Conservation (phyloP, 129 eudicot genomes). For the Scalesia atractyloides region DNA sequence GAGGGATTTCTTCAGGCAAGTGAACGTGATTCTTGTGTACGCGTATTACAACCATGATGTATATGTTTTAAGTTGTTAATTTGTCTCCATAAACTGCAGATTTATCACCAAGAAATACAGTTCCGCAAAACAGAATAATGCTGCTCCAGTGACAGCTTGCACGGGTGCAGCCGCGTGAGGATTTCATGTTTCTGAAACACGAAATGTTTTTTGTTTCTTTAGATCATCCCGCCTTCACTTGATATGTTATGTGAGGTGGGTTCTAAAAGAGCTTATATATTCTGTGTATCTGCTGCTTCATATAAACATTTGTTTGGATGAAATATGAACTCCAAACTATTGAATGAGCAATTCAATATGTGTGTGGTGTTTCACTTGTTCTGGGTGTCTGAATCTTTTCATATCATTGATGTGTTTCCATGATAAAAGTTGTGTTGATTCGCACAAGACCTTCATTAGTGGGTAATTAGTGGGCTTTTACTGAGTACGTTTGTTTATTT, state of each 20-base stretch:
- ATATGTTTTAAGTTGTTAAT: conserved; percentile 7
- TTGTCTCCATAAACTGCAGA: conserved; percentile 26
- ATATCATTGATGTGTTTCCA: neutral
- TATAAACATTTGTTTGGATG: conserved; percentile 11
- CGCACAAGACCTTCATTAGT: conserved; percentile 57
- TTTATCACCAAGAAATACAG: conserved; percentile 92
- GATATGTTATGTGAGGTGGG: conserved; percentile 11
- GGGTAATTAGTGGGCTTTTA: conserved; percentile 40
- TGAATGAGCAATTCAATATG: conserved; percentile 15
- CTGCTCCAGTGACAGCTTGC: conserved; percentile 89
- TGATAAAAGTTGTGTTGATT: neutral
- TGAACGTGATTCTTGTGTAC: neutral
- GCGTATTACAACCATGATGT: neutral
- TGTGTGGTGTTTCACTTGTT: neutral
- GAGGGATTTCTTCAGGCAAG: conserved; percentile 98
- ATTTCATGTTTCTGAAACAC: conserved; percentile 14
- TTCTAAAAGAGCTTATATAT: neutral
- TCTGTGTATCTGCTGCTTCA: conserved; percentile 21
- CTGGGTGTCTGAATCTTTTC: neutral
- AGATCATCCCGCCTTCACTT: conserved; percentile 6
- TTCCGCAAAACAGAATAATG: conserved; percentile 54
- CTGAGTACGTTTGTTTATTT: too few relatives aligned
- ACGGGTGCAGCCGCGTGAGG: conserved; percentile 64
- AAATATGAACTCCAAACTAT: conserved; percentile 2
- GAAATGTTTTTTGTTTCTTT: conserved; percentile 7